Conservation (phyloP, 306 rosid species). For the Castanopsis chinensis region DNA sequence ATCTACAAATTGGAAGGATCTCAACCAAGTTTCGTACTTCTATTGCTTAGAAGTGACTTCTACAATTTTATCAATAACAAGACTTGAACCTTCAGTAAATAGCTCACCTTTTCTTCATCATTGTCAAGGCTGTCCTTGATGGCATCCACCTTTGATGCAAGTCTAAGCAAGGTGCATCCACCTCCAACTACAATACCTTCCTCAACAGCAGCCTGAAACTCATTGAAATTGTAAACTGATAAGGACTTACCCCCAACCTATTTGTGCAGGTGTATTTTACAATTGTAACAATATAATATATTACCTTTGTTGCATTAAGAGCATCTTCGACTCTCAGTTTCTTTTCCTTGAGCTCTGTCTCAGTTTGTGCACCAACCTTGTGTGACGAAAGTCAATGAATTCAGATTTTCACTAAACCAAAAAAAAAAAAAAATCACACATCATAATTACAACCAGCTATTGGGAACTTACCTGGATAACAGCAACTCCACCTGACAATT, state of each 20-base stretch:
- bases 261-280: background rate
- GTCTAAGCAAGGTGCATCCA: constrained; percentile 92
- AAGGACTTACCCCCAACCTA: background rate
- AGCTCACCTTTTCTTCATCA: constrained; percentile 86
- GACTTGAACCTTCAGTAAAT: background rate
- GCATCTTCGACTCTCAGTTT: constrained; percentile 98
- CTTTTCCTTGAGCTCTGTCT: constrained; percentile 98
- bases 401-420: background rate
- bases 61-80: background rate
- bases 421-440: background rate
- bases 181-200: constrained; percentile 99
- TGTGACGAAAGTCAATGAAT: background rate
- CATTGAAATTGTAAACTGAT: background rate
- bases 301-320: constrained; percentile 97
- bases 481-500: constrained; percentile 97
- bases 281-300: background rate
- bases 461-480: constrained; percentile 71
- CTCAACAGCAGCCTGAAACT: constrained; percentile 92
- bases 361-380: constrained; percentile 99
- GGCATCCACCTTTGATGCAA: constrained; percentile 92
- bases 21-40: background rate
- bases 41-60: background rate
- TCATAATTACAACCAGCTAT: background rate
- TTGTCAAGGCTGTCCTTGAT: constrained; percentile 75
- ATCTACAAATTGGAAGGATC: background rate